Conservation (phyloP, 164 flowering plant genomes). For the Echeveria elegans region DNA sequence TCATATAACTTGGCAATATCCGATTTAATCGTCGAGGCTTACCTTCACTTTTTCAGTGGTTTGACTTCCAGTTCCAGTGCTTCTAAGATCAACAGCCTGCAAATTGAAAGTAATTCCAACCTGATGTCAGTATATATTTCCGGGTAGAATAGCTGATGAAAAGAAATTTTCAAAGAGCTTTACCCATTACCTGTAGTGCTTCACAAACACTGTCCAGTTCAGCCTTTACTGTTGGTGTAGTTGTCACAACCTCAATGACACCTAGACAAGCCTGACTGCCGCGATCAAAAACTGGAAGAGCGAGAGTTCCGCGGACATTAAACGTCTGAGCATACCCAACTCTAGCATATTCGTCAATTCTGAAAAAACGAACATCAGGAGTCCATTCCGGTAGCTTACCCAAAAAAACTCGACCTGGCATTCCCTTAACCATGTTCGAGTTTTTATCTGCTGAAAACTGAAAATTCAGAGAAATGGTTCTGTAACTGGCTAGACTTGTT, state of each 20-base stretch:
- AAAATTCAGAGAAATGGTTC: slow-evolving; percentile 52
- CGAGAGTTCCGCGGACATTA: slow-evolving; percentile 72
- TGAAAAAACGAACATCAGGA: slow-evolving; percentile 71
- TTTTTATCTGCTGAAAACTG: slow-evolving; percentile 59
- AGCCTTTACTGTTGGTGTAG: slow-evolving; percentile 39
- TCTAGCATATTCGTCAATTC: slow-evolving; percentile 64
- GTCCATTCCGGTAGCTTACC: slow-evolving; percentile 86
- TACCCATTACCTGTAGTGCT: slow-evolving; percentile 77
- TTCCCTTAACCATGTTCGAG: slow-evolving; percentile 37
- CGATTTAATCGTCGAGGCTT: slow-evolving; percentile 5
- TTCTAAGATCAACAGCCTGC: slow-evolving; percentile 87
- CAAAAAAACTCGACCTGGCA: slow-evolving; percentile 75
- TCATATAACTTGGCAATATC: background rate
- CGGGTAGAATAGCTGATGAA: background rate
- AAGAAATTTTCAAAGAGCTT: background rate
- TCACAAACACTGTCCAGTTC: slow-evolving; percentile 78
- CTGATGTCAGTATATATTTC: background rate
- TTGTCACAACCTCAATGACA: slow-evolving; percentile 74
- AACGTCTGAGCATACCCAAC: slow-evolving; percentile 44
- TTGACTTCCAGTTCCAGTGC: slow-evolving; percentile 39
- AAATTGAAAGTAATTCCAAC: slow-evolving; percentile 3
- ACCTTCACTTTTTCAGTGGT: slow-evolving; percentile 36
- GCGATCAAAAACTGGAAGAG: slow-evolving; percentile 73
- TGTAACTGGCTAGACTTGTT: slow-evolving; percentile 42
- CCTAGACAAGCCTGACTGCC: slow-evolving; percentile 69